phyloP scores from a whole-genome alignment of 2,329 filamentous ascomycete species.

The Aspergillus thermomutatus region DNA sequence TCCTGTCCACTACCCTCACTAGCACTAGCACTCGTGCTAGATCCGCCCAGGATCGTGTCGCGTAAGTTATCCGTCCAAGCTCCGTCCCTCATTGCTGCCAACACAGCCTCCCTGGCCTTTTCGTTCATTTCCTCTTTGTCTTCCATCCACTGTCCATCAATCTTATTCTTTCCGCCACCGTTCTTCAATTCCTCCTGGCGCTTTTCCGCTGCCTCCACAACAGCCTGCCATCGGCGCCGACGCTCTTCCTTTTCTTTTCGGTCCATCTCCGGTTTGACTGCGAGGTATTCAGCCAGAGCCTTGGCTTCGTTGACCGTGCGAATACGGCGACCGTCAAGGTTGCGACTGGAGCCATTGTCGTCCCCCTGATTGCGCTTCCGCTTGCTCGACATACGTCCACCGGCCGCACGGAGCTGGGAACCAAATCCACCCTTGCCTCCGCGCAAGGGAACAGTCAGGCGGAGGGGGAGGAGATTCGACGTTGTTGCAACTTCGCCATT shows the following conservation, averaged over 20 bases:
- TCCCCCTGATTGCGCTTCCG: constrained; percentile 83
- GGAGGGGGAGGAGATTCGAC: constrained; percentile 75
- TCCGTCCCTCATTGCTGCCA: constrained; percentile 67
- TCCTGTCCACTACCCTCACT: constrained; percentile 37
- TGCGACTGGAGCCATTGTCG: constrained; percentile 85
- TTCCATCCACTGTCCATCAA: constrained; percentile 93
- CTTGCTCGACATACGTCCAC: constrained; percentile 95
- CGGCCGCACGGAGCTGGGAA: constrained; percentile 91
- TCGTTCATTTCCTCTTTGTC: constrained; percentile 87
- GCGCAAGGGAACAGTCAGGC: constrained; percentile 72
- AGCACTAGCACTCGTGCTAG: constrained; percentile 37
- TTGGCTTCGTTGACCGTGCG: constrained; percentile 95
- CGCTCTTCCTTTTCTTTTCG: constrained; percentile 86
- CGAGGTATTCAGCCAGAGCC: constrained; percentile 87
- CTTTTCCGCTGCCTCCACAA: constrained; percentile 79
- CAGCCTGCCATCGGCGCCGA: constrained; percentile 76
- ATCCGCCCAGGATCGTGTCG: constrained; percentile 33
- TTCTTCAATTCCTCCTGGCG: constrained; percentile 79
- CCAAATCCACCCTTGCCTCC: constrained; percentile 98
- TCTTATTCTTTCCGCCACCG: constrained; percentile 61
- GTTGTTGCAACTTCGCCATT: constrained; percentile 36
- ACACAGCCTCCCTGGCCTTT: constrained; percentile 73
- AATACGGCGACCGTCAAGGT: constrained; percentile 83
- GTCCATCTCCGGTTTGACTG: constrained; percentile 97
- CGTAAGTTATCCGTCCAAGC: constrained; percentile 43